Base-by-base conservation (phyloP, 2,329 filamentous ascomycete genomes). In the Penicillium aurantiogriseum region DNA sequence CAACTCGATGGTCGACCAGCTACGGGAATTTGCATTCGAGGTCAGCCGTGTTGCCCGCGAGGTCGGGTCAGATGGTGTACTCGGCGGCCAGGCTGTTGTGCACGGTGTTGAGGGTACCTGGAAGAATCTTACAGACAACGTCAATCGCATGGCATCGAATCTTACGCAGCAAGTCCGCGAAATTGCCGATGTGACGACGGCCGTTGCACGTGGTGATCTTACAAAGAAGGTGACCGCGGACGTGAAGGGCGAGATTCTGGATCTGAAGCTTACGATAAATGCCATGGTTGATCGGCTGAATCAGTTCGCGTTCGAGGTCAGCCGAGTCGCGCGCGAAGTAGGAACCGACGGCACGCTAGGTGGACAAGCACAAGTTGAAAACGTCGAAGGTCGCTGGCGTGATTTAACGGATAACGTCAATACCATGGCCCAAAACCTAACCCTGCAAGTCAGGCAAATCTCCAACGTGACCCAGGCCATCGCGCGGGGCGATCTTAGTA, bases 81-180 rank as follows among this genome's bases (percentile, higher is more conserved):
- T 97, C 13, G 92, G 92, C 71, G 92, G 92, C 7, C 92, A 97
- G 74, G 92, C 92, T 40, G 92, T 91, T 23, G 90, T 97, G 2
- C 92, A 96, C 71, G 92, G 95, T 70, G 92, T 97, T 19, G 89
- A 95, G 75, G 92, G 92, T 60, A 96, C 93, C 48, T 97, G 92
- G 92, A 90, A 91, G 70, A 91, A 96, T 71, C 81, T 97, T 58
- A 97, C 92, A 5, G 88, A 92, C 70, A 92, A 91, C 58, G 92
- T 97, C 75, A 97, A 97, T 76, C 88, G 91, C 67, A 97, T 97
- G 92, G 92, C 92, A 69, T 93, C 92, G 82, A 97, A 97, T 75
- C 79, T 97, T 64, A 97, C 92, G 2, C 94, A 93, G 10, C 92
- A 97, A 79, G 92, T 97, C 70, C 88, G 92, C 77, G 92, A 96